phyloP scores from a whole-genome alignment of 768 basidiomycete genomes.

The Thelephora aurantiotincta region DNA sequence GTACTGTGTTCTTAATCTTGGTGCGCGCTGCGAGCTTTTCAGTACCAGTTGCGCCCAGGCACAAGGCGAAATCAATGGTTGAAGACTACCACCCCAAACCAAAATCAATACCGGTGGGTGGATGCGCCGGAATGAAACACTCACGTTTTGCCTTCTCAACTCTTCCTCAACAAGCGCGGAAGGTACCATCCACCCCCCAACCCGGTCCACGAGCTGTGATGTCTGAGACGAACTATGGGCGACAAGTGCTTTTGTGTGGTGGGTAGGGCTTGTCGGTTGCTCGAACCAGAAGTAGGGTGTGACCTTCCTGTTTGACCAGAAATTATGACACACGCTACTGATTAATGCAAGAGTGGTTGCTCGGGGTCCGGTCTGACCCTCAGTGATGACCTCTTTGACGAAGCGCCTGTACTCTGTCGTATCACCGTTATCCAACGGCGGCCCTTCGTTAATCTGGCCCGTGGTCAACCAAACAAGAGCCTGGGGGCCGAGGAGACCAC shows the following conservation, averaged over 20 bases:
- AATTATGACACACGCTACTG: conserved; percentile 61
- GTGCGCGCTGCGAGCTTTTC: conserved; percentile 77
- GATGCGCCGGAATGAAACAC: conserved; percentile 16
- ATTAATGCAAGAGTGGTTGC: conserved; percentile 84
- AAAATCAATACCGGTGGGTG: background rate
- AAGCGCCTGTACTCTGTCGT: conserved; percentile 90
- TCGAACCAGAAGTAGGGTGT: conserved; percentile 69
- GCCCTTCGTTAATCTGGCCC: conserved; percentile 72
- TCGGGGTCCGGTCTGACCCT: conserved; percentile 85
- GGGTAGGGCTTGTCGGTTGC: conserved; percentile 26
- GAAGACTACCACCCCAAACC: conserved; percentile 49
- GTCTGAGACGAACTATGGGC: conserved; percentile 70
- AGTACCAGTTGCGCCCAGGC: conserved; percentile 77
- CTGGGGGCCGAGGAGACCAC: conserved; percentile 80
- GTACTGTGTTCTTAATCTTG: conserved; percentile 41
- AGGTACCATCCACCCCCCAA: conserved; percentile 81
- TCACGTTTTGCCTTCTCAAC: conserved; percentile 88
- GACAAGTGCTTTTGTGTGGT: conserved; percentile 33
- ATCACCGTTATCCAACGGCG: conserved; percentile 90
- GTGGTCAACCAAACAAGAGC: conserved; percentile 90
- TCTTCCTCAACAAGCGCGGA: conserved; percentile 85
- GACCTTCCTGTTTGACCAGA: conserved; percentile 73
- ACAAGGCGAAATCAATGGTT: conserved; percentile 92
- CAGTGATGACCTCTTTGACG: conserved; percentile 91
- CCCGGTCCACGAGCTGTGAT: conserved; percentile 75